Evolutionary conservation across 2,329 filamentous ascomycete species (phyloP), one percentile per base, ranked within the genome.

Genomic region (Dendryphion nanum): DNA sequence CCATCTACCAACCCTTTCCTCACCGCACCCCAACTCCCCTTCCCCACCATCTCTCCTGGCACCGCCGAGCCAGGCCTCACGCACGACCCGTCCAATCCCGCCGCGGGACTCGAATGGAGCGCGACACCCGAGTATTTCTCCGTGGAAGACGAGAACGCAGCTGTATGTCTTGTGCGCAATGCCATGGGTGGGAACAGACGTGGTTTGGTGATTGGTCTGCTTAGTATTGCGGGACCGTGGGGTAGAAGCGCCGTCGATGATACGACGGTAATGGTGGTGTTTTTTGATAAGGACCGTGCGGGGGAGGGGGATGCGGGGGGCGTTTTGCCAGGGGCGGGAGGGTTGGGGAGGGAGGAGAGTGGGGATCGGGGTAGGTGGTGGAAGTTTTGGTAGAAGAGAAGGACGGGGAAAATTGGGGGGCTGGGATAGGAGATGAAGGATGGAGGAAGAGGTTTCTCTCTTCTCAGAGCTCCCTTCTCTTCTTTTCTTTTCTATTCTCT

Each of bases 91-190:
- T 51, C 56, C n/a, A 38, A 45, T 7, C 53, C 58, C 2, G 66
- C 66, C 42, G 51, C 53, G 17, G 63, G 63, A 15, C 53, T 69
- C 7, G 60, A 68, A 31, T 71, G 66, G 65, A 64, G 64, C 44
- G 64, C 66, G 2, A 64, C 54, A 16, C 66, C 66, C 0, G 59
- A 71, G 48, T 65, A 67, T 44, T 75, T 75, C 39, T 67, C 71
- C 8, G 67, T 73, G 12, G 69, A 76, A 48, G 74, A 78, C 44
- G 68, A 74, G 3, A 75, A 78, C 41, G 74, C 63, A 3, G 75
- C 75, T 1, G 68, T 72, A 3, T 75, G 77, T 58, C 55, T 79
- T 13, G 59, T 73, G 35, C 65, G 72, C 33, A 79, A 79, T 49
- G 72, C 75, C 2, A 61, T 78, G 30, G 76, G 76, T 6, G 76